These are phyloP conservation scores for Aspergillus udagawae DNA, from an alignment of 2,329 filamentous ascomycete genomes.

Conservation along the genomic window DNA sequence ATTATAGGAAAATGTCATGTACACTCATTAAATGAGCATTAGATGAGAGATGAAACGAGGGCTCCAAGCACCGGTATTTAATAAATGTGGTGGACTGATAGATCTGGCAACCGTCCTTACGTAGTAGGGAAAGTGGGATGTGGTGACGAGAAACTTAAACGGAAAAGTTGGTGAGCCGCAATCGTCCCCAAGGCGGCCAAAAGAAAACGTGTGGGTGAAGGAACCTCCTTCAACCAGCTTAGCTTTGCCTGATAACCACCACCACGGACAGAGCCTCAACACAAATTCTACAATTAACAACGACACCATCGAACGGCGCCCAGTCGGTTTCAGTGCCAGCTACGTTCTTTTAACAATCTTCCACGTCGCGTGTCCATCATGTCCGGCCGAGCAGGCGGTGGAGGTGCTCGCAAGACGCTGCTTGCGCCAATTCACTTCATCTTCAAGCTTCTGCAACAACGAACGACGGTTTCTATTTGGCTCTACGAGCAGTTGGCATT, in stretches of 20 bases:
- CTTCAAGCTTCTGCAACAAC: constrained; percentile 84
- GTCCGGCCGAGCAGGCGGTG: constrained; percentile 52
- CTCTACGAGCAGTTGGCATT: constrained; percentile 93
- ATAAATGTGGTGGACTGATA: not conserved
- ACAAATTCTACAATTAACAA: not conserved
- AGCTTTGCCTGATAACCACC: constrained; percentile 3
- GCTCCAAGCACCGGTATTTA: not conserved
- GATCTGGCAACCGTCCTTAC: constrained; percentile 2
- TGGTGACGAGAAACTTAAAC: constrained; percentile 20
- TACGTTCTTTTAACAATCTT: constrained; percentile 4
- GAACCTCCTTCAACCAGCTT: constrained; percentile 12
- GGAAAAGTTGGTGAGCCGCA: constrained; percentile 31
- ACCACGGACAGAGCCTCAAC: not conserved
- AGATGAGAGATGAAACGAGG: constrained; percentile 7
- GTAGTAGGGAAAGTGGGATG: constrained; percentile 21
- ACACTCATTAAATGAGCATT: constrained; percentile 19
- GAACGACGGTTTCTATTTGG: constrained; percentile 89
- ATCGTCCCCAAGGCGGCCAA: constrained; percentile 12
- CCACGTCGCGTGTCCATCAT: constrained; percentile 30
- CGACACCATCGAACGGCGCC: not conserved
- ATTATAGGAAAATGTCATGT: constrained; percentile 17
- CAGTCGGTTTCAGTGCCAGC: not conserved
- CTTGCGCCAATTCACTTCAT: constrained; percentile 82
- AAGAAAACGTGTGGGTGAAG: constrained; percentile 7
- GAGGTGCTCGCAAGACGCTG: constrained; percentile 62